These are phyloP conservation scores for Anacardium occidentale DNA, from an alignment of 345 rosid species.

Conservation along the genomic window DNA sequence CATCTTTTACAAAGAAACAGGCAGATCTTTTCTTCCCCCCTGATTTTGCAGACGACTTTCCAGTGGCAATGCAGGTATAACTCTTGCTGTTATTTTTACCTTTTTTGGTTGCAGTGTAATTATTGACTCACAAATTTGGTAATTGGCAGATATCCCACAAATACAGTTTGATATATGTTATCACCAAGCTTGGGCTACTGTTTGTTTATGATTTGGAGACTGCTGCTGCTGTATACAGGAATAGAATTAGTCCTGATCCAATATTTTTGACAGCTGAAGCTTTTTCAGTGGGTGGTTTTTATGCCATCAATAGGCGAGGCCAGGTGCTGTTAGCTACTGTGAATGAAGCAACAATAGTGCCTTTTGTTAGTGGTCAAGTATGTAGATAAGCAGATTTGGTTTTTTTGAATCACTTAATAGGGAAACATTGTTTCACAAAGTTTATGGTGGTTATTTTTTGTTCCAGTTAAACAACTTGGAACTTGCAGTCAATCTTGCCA, in stretches of 20 bases:
- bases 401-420: neutral
- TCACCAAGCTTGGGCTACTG: constrained; percentile 94
- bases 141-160: constrained; percentile 87
- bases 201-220: constrained; percentile 99
- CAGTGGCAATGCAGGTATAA: constrained; percentile 96
- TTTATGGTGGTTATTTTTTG: constrained; percentile 16
- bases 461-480: constrained; percentile 91
- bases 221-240: constrained; percentile 95
- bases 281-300: constrained; percentile 83
- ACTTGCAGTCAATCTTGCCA: constrained; percentile 98
- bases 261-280: constrained; percentile 97
- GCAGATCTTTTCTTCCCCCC: constrained; percentile 99
- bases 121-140: constrained; percentile 19
- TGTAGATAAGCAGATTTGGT: constrained; percentile 24
- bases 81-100: constrained; percentile 17
- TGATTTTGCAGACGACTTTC: constrained; percentile 97
- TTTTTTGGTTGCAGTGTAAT: constrained; percentile 2
- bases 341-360: constrained; percentile 89
- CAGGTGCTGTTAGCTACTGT: constrained; percentile 87
- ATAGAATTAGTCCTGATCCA: constrained; percentile 98
- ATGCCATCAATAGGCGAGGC: constrained; percentile 89
- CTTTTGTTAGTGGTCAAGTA: constrained; percentile 98
- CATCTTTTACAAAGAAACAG: constrained; percentile 90
- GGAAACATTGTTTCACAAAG: neutral
- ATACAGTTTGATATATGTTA: constrained; percentile 82